Conservation (phyloP, 331 rosid species). For the Cydonia oblonga region DNA sequence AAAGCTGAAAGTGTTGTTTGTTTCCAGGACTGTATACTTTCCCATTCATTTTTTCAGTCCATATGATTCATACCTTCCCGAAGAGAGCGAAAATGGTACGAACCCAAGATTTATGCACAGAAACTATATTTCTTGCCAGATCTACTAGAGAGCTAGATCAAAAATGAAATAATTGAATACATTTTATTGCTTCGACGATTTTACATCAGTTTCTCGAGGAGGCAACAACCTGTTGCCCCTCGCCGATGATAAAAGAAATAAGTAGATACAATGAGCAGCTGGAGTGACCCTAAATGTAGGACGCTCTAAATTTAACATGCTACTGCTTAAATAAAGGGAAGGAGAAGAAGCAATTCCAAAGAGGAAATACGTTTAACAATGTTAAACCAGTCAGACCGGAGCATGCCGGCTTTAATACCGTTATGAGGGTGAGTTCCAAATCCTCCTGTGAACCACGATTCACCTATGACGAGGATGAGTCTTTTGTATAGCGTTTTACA, state of each 20-base stretch:
- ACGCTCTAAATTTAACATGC: neutral
- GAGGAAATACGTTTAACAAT: slow-evolving; percentile 17
- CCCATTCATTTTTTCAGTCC: no score
- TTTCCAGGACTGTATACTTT: no score
- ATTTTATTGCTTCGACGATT: slow-evolving; percentile 12
- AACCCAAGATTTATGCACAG: no score
- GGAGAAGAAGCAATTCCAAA: neutral
- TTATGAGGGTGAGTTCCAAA: slow-evolving; percentile 8
- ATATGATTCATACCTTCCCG: no score
- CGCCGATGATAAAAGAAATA: neutral
- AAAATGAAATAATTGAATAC: slow-evolving; percentile 1
- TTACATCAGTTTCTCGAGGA: slow-evolving; percentile 6
- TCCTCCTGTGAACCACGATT: slow-evolving; percentile 69
- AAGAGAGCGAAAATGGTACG: no score
- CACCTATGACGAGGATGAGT: slow-evolving; percentile 34
- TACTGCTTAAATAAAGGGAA: neutral
- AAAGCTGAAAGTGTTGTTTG: no score
- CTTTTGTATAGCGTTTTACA: slow-evolving; percentile 16
- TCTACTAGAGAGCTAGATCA: neutral
- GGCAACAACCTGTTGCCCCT: neutral
- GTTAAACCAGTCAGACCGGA: slow-evolving; percentile 17
- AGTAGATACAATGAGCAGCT: neutral
- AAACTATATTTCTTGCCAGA: neutral
- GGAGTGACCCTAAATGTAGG: neutral
- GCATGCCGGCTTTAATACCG: neutral